These are phyloP conservation scores for Nymphaea thermarum DNA, from an alignment of 164 flowering plant species.

Conservation along the genomic window DNA sequence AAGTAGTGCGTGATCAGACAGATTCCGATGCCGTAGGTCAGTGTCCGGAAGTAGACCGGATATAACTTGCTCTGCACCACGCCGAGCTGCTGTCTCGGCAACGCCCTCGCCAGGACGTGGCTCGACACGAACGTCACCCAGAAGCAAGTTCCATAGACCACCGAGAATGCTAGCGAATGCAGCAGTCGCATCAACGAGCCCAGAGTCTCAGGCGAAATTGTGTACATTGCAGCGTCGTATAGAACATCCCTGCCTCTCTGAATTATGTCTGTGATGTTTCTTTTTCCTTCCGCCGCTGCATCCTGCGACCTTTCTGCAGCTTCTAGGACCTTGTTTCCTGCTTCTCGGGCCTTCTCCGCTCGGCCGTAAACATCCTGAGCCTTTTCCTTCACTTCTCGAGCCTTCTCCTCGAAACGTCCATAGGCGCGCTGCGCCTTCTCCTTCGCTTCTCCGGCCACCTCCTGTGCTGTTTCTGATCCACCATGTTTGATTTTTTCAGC, in stretches of 20 bases:
- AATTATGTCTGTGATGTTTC: constrained; percentile 5
- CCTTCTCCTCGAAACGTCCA: constrained; percentile 2
- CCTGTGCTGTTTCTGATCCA: constrained; percentile 6
- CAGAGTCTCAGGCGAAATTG: constrained; percentile 3
- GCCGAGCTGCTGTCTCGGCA: constrained; percentile 62
- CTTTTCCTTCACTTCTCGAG: background rate
- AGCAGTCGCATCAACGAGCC: constrained; percentile 12
- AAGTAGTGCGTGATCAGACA: constrained; percentile 36
- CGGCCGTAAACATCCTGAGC: background rate
- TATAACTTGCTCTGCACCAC: constrained; percentile 76
- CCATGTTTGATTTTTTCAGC: background rate
- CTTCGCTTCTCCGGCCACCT: background rate
- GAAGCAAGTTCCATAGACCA: constrained; percentile 46
- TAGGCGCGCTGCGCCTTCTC: constrained; percentile 1
- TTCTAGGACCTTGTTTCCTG: background rate
- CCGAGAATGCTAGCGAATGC: constrained; percentile 37
- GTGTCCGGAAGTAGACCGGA: constrained; percentile 54
- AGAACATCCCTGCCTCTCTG: constrained; percentile 7
- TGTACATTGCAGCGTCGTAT: constrained; percentile 6
- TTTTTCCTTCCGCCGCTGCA: background rate
- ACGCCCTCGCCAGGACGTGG: constrained; percentile 31
- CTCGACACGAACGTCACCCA: constrained; percentile 79
- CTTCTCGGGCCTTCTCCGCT: background rate
- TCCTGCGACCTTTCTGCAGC: background rate
- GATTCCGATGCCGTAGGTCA: constrained; percentile 29